These are phyloP conservation scores for Fusarium cyanostomum DNA, from an alignment of 2,329 filamentous ascomycete genomes.

Conservation along the genomic window DNA sequence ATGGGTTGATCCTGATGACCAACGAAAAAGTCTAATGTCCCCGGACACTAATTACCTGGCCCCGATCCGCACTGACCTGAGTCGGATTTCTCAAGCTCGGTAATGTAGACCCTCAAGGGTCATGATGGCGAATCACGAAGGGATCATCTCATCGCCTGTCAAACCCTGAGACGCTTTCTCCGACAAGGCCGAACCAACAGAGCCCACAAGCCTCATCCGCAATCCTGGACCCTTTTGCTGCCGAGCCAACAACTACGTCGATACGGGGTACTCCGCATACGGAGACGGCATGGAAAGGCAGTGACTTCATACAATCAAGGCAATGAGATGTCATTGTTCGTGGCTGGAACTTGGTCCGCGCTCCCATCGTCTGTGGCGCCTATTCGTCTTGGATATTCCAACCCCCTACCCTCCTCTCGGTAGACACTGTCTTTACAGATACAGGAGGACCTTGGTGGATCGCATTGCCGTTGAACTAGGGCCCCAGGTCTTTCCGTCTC, in stretches of 20 bases:
- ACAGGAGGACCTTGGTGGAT: background rate
- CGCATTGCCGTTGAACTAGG: background rate
- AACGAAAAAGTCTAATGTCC: background rate
- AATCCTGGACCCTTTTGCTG: background rate
- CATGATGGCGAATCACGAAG: background rate
- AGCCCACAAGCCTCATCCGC: background rate
- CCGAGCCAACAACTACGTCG: background rate
- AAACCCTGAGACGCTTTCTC: background rate
- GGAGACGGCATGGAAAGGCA: background rate
- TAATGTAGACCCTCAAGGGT: too few relatives aligned
- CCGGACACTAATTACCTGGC: background rate
- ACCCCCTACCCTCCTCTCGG: background rate
- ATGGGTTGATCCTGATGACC: background rate
- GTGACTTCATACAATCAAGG: background rate
- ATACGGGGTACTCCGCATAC: background rate
- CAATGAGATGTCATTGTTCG: background rate
- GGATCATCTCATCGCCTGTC: background rate
- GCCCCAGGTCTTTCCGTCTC: background rate
- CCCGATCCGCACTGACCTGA: background rate
- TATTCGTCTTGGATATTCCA: background rate
- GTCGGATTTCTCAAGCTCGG: background rate
- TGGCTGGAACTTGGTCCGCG: conserved; percentile 1
- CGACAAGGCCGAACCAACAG: background rate
- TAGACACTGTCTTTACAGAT: background rate
- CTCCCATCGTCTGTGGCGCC: background rate